A percentile compares a stretch with the other conserved stretches of the same genome.
Evolutionary conservation across 352 stramenopile species (phyloP).

Genomic region (Phytophthora pluvialis): DNA sequence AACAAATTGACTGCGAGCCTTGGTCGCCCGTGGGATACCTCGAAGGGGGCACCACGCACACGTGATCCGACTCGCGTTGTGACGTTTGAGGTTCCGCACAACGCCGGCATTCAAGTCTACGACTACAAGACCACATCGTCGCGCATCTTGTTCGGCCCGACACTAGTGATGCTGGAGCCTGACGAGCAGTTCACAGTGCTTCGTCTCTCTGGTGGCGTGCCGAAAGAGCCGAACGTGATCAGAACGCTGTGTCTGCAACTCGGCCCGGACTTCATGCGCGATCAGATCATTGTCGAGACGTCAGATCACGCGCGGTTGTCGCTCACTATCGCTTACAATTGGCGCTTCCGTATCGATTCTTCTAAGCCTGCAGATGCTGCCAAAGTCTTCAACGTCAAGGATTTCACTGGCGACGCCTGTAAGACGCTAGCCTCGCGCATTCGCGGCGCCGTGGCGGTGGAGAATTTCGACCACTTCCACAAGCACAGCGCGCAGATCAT

Average conservation of each 20-base stretch:
- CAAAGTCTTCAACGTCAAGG: slow-evolving; percentile 84
- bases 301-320: slow-evolving; percentile 78
- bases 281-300: slow-evolving; percentile 86
- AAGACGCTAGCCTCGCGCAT: slow-evolving; percentile 84
- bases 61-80: slow-evolving; percentile 75
- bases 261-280: slow-evolving; percentile 84
- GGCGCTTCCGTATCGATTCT: slow-evolving; percentile 74
- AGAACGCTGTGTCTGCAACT: slow-evolving; percentile 82
- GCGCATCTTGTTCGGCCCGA: slow-evolving; percentile 82
- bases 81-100: slow-evolving; percentile 84
- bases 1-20: slow-evolving; percentile 37
- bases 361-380: slow-evolving; percentile 57
- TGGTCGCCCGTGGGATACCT: slow-evolving; percentile 17
- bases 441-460: slow-evolving; percentile 70
- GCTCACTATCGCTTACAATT: slow-evolving; percentile 87
- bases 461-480: slow-evolving; percentile 85
- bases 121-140: slow-evolving; percentile 87
- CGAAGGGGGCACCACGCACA: slow-evolving; percentile 3
- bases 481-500: slow-evolving; percentile 87
- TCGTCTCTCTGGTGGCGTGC: slow-evolving; percentile 68
- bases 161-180: slow-evolving; percentile 80
- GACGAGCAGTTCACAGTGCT: slow-evolving; percentile 87
- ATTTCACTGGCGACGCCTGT: slow-evolving; percentile 83
- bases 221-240: slow-evolving; percentile 83
- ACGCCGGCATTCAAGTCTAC: slow-evolving; percentile 83